Evolutionary conservation across 164 flowering plant genomes (phyloP), one percentile per base, ranked within the genome.

Genomic region (Piper betle): DNA sequence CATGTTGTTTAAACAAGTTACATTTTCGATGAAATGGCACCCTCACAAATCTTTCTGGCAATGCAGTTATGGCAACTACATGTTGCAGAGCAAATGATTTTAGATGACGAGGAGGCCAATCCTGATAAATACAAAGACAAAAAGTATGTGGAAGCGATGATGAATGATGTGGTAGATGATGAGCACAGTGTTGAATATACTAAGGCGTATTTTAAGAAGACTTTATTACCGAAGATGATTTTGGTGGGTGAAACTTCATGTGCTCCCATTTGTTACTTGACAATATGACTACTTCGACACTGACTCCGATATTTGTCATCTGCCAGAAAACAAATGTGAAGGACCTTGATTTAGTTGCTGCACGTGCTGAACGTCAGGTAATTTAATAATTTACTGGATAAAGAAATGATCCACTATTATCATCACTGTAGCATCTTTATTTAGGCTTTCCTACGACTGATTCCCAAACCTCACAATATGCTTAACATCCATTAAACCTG

Each of bases 21-120:
- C 12, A 15, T 43, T 43, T 43, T 15, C 50, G 12, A 43, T 15
- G 8, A 15, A 43, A 43, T 43, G 12, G 12, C 12, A 15, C 8
- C 50, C 50, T 43, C 6, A 43, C 2, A 43, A 6, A 43, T 8
- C 1, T 1, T 15, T 8, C 1, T 43, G 50, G 4, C 50, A 8
- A 46, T 74, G 74, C 91, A 93, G 99, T 69, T 93, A 73, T 93
- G 99, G 99, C 92, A 90, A 73, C 73, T 93, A 58, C 87, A 90
- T 79, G 82, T 73, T 66, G 86, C 99, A 58, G 99, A 93, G 76
- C 99, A 93, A 73, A 79, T 90, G 91, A 80, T 86, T 69, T 53
- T 93, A 75, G 96, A 86, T 80, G 97, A 93, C 69, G 72, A 82
- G 72, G 96, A 84, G 71, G 70, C 68, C 18, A 87, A 90, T 75